Base-by-base conservation (phyloP, 805 yeast genomes). In the Metschnikowia henanensis region DNA sequence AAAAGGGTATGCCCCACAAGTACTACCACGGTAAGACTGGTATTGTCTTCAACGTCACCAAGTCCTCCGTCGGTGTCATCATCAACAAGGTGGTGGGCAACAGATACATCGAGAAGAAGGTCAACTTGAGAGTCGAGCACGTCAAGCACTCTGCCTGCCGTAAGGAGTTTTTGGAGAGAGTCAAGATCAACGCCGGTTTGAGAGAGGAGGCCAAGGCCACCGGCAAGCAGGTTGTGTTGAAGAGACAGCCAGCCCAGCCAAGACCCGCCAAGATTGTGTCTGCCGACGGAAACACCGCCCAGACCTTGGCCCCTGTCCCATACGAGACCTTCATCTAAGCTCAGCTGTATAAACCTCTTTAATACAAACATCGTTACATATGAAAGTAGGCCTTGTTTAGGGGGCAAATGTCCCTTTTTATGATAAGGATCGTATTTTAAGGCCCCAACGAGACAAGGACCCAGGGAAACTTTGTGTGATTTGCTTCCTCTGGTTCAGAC, bases 11-110 rank as follows among this genome's bases (percentile, higher is more conserved):
- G 97, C 99, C 99, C 75, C 96, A 89, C 90, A 94, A 94, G 83
- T 91, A 81, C 87, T 94, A 94, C 97, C 97, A 94, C 84, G 99
- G 99, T 79, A 94, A 91, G 85, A 94, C 99, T 61, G 99, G 99
- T 85, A 88, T 94, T 65, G 83, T 94, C 60, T 94, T 83, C 96
- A 94, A 94, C 84, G 95, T 94, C 62, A 92, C 99, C 86, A 94
- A 88, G 84, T 78, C 96, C 56, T 80, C 99, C 58, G 98, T 94
- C 59, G 99, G 99, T 86, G 94, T 94, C 65, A 88, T 94, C 69
- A 76, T 94, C 73, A 87, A 94, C 95, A 94, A 94, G 87, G 83
- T 91, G 75, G 98, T 94, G 66, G 97, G 98, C 76, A 78, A 87
- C 95, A 88, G 98, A 82, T 94, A 92, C 90, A 64, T 94, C 60